These are phyloP conservation scores for Aspergillus coremiiformis DNA, from an alignment of 495 filamentous ascomycete genomes.

Conservation along the genomic window DNA sequence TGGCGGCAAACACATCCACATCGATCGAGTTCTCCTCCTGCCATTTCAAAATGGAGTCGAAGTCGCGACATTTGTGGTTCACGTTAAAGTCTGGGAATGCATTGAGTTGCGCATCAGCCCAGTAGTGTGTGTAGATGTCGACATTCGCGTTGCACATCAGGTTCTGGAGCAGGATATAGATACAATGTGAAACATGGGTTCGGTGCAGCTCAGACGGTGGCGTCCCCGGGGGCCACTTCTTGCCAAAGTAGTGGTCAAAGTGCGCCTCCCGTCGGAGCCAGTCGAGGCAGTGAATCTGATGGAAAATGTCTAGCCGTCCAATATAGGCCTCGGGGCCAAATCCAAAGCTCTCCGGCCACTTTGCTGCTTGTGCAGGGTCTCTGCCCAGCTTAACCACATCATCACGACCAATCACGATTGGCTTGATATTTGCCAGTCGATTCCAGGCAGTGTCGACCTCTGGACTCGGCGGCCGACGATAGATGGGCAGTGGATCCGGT, in stretches of 20 bases:
- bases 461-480: no score
- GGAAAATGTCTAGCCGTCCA: slow-evolving; percentile 28
- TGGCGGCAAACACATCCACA: no score
- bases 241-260: slow-evolving; percentile 23
- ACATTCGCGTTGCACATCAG: slow-evolving; percentile 27
- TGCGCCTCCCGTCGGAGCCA: slow-evolving; percentile 17
- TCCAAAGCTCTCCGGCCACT: slow-evolving; percentile 18
- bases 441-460: no score
- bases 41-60: slow-evolving; percentile 17
- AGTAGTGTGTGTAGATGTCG: slow-evolving; percentile 22
- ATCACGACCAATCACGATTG: no score
- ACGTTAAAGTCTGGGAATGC: slow-evolving; percentile 28
- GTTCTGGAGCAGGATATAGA: slow-evolving; percentile 29
- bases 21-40: not conserved
- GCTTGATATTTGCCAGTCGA: no score
- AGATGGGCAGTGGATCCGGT: no score
- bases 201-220: not conserved
- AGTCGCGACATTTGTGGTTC: slow-evolving; percentile 21
- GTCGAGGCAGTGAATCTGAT: slow-evolving; percentile 31
- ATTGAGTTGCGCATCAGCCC: slow-evolving; percentile 17
- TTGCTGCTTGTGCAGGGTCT: not conserved
- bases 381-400: not conserved
- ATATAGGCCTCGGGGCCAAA: slow-evolving; percentile 31
- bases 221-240: no score
- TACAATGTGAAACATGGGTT: slow-evolving; percentile 25